Percentiles rank a stretch among this genome's conserved stretches.
Conservation (phyloP, 2,329 filamentous ascomycete genomes). For the Alternaria alternata region DNA sequence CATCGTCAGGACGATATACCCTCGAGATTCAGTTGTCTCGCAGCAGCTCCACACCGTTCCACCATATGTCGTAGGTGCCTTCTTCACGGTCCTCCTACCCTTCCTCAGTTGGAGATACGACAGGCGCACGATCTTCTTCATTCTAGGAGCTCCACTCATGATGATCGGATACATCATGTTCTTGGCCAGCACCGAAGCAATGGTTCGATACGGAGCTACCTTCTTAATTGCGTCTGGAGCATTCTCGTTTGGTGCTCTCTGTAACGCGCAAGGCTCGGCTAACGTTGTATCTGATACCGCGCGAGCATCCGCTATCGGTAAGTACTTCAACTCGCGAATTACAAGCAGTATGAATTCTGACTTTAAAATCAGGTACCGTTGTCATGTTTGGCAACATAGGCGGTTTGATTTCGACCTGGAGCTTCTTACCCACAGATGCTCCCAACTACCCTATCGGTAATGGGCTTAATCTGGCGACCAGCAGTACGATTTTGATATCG, state of each 20-base stretch:
- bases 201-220: constrained; percentile 72
- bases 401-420: constrained; percentile 72
- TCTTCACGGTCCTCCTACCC: constrained; percentile 70
- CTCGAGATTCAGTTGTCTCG: constrained; percentile 62
- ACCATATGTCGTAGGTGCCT: constrained; percentile 72
- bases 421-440: constrained; percentile 68
- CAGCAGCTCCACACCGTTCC: constrained; percentile 77
- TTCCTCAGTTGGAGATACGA: constrained; percentile 69
- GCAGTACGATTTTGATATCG: constrained; percentile 63
- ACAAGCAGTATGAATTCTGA: background rate
- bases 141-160: constrained; percentile 67
- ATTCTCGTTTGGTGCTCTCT: constrained; percentile 70
- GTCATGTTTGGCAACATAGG: constrained; percentile 80
- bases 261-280: constrained; percentile 72
- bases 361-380: constrained; percentile 55
- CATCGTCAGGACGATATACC: constrained; percentile 74
- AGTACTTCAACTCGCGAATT: background rate
- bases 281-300: constrained; percentile 77
- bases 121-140: constrained; percentile 67
- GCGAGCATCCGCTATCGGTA: constrained; percentile 68
- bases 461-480: constrained; percentile 71
- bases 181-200: constrained; percentile 60
- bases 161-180: constrained; percentile 77
- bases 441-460: constrained; percentile 76
- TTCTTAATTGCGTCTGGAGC: constrained; percentile 73